These are phyloP conservation scores for Polyporus arcularius DNA, from an alignment of 768 basidiomycete genomes.

Conservation along the genomic window DNA sequence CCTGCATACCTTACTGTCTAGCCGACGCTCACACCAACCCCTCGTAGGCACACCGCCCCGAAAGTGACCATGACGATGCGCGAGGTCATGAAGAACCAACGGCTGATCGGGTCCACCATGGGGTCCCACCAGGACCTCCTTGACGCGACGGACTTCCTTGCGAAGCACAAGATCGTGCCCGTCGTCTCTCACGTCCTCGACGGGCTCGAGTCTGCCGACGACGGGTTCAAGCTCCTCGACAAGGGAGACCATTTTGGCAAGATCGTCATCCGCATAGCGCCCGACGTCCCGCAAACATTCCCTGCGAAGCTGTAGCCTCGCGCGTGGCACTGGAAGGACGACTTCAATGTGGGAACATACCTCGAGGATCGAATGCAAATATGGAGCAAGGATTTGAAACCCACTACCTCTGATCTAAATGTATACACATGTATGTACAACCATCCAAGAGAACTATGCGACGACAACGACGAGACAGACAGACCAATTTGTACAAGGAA, in stretches of 20 bases:
- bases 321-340: not conserved
- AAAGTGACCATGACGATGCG: slow-evolving; percentile 73
- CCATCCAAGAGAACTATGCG: slow-evolving; percentile 12
- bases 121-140: slow-evolving; percentile 75
- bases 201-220: slow-evolving; percentile 54
- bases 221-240: slow-evolving; percentile 70
- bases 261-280: slow-evolving; percentile 56
- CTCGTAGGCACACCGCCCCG: slow-evolving; percentile 59
- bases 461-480: slow-evolving; percentile 1
- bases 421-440: slow-evolving; percentile 18
- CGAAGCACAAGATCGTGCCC: slow-evolving; percentile 66
- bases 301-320: slow-evolving; percentile 7
- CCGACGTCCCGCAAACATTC: slow-evolving; percentile 4
- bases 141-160: slow-evolving; percentile 71
- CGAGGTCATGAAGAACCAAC: slow-evolving; percentile 73
- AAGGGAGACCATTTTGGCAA: slow-evolving; percentile 77
- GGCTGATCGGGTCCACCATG: slow-evolving; percentile 82
- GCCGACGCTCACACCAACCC: slow-evolving; percentile 2
- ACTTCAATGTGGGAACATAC: not conserved
- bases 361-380: not conserved
- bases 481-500: slow-evolving; percentile 5
- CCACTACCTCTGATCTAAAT: not conserved
- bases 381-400: not conserved
- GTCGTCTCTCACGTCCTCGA: slow-evolving; percentile 70
- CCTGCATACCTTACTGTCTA: not conserved